Conservation (phyloP, 306 rosid genomes). For the Purshia tridentata region DNA sequence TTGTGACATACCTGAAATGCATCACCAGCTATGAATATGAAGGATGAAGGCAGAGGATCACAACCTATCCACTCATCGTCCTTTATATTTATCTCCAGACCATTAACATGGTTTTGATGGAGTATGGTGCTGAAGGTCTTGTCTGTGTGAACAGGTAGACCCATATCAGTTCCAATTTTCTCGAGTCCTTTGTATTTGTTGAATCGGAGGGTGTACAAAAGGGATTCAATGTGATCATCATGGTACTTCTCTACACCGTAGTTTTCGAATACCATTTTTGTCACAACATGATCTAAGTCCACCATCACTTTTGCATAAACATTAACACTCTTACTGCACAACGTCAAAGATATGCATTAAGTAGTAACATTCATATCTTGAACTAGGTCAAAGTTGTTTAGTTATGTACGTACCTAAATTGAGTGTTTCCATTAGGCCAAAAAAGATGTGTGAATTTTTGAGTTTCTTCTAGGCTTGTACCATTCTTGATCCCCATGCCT, state of each 20-base stretch:
- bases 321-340: background rate
- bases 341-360: background rate
- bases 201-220: background rate
- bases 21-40: background rate
- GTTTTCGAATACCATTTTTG: conserved; percentile 9
- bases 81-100: background rate
- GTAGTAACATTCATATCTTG: too few species aligned
- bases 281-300: conserved; percentile 9
- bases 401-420: conserved; percentile 27
- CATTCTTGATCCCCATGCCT: conserved; percentile 26
- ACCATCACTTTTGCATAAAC: background rate
- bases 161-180: background rate
- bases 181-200: background rate
- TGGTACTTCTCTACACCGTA: background rate
- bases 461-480: background rate
- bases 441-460: conserved; percentile 23
- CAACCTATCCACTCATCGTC: background rate
- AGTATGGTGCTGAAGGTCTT: background rate
- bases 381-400: too few species aligned
- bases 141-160: background rate
- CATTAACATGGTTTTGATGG: conserved; percentile 9
- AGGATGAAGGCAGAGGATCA: conserved; percentile 6
- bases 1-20: conserved; percentile 6
- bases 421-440: conserved; percentile 35
- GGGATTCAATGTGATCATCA: background rate